Evolutionary conservation across 2,329 filamentous ascomycete species (phyloP).

Genomic region (Lachnum nothofagi): DNA sequence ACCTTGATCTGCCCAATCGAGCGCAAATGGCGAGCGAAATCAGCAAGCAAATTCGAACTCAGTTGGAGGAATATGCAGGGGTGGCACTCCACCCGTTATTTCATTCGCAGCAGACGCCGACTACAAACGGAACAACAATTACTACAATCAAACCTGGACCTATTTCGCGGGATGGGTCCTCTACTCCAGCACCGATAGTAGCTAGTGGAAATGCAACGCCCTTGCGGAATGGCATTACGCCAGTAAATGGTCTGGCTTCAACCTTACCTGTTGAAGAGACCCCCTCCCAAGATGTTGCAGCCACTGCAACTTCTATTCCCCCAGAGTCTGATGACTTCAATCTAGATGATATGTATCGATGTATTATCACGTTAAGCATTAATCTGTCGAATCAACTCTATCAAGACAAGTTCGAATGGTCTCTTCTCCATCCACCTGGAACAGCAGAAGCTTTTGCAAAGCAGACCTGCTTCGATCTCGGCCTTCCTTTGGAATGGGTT

Average conservation of each 20-base stretch:
- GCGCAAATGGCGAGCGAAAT: constrained; percentile 69
- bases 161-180: constrained; percentile 36
- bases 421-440: constrained; percentile 81
- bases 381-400: constrained; percentile 89
- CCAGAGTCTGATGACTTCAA: constrained; percentile 71
- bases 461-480: constrained; percentile 86
- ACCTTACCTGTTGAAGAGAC: constrained; percentile 42
- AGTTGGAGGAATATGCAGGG: constrained; percentile 92
- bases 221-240: constrained; percentile 43
- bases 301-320: constrained; percentile 59
- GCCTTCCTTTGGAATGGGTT: constrained; percentile 86
- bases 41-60: constrained; percentile 87
- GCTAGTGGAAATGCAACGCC: constrained; percentile 54
- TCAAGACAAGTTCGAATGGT: constrained; percentile 98
- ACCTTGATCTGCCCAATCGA: constrained; percentile 82
- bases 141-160: constrained; percentile 30
- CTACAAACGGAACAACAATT: constrained; percentile 31
- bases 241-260: constrained; percentile 41
- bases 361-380: constrained; percentile 84
- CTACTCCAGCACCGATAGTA: constrained; percentile 33
- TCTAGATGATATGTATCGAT: constrained; percentile 90
- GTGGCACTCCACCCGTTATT: constrained; percentile 92
- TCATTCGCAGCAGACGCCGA: constrained; percentile 48
- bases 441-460: constrained; percentile 90
- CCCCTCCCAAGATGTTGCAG: constrained; percentile 52